phyloP scores from a whole-genome alignment of 768 basidiomycete species.

The Boletus pseudopeckii region DNA sequence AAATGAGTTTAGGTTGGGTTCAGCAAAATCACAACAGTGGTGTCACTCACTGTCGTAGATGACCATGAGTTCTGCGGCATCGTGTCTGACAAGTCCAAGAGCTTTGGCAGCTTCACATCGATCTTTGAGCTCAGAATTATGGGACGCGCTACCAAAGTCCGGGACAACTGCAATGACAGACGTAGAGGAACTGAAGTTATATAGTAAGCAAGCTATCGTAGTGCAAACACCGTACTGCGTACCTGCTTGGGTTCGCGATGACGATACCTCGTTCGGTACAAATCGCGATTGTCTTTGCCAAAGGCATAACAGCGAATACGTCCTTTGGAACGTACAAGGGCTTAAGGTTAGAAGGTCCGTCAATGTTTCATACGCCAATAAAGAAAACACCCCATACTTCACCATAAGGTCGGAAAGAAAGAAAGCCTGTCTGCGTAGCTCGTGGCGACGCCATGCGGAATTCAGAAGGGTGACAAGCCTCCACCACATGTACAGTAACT shows the following conservation, averaged over 20 bases:
- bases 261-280: slow-evolving; percentile 63
- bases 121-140: slow-evolving; percentile 49
- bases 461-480: slow-evolving; percentile 46
- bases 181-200: slow-evolving; percentile 36
- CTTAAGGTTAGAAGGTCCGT: slow-evolving; percentile 34
- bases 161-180: slow-evolving; percentile 53
- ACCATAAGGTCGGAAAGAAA: slow-evolving; percentile 60
- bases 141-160: slow-evolving; percentile 44
- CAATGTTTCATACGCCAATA: neutral
- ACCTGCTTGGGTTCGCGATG: slow-evolving; percentile 69
- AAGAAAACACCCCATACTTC: slow-evolving; percentile 44
- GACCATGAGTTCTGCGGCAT: slow-evolving; percentile 57
- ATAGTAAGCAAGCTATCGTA: neutral
- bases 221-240: slow-evolving; percentile 18
- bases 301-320: slow-evolving; percentile 53
- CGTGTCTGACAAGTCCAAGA: slow-evolving; percentile 61
- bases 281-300: slow-evolving; percentile 63
- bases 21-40: neutral
- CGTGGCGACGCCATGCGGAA: slow-evolving; percentile 36
- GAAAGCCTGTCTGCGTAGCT: slow-evolving; percentile 17
- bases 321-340: slow-evolving; percentile 70
- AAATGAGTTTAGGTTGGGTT: neutral
- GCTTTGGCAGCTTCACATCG: slow-evolving; percentile 57
- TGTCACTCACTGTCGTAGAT: slow-evolving; percentile 65
- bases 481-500: slow-evolving; percentile 56